Evolutionary conservation across 305 asterid species (phyloP), one percentile per base, ranked within the genome.

Genomic region (Solanum chacoense): DNA sequence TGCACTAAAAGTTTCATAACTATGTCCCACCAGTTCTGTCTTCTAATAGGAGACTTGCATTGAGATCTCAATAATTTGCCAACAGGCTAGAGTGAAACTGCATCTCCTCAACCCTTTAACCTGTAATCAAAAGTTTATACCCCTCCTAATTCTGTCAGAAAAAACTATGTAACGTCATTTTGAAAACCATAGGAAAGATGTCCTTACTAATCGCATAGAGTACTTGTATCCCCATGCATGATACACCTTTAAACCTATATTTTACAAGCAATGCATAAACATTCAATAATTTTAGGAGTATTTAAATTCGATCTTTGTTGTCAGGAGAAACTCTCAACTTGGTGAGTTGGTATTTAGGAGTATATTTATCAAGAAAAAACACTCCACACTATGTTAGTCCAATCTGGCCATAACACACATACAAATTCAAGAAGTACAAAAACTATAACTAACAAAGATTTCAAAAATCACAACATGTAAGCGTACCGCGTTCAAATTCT

Each of bases 401-500:
- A 80, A 80, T 79, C 85, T 24, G 36, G 7, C 26, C 36, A 14
- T 40, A 80, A 80, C 16, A 26, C 4, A 40, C 85, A 79, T 18
- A 87, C 42, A 26, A 83, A 71, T 42, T 45, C 67, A 24, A 50
- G 50, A 89, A 86, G 13, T 20, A 20, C 55, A 86, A 7, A 67
- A 45, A 59, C 77, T 8, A 29, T 24, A 81, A n/a, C n/a, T n/a
- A n/a, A n/a, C n/a, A n/a, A n/a, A n/a, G n/a, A n/a, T n/a, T n/a
- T n/a, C n/a, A n/a, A n/a, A n/a, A n/a, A n/a, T n/a, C n/a, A n/a
- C n/a, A n/a, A 7, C 3, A 8, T 12, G 89, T 88, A 86, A 6
- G 29, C 92, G 89, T 93, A 97, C 99, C 99, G 24, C 93, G 94
- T 93, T 97, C 99, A 91, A 97, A 89, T 88, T 94, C 96, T 38